Conservation (phyloP, 2,329 filamentous ascomycete genomes). For the Aureobasidium sp. region DNA sequence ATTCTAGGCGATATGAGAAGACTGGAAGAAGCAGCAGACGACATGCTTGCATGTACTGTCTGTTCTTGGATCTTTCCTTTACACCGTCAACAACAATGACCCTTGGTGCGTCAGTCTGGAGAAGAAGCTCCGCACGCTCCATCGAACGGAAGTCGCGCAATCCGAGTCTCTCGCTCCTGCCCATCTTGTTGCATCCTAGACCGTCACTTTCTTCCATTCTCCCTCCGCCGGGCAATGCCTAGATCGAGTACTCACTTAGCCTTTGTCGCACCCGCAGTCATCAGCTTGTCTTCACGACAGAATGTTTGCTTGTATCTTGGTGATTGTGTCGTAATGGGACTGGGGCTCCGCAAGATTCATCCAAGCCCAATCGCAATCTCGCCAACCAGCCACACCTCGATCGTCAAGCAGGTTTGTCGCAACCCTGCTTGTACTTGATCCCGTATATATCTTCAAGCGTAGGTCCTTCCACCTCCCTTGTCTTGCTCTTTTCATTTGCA, state of each 20-base stretch:
- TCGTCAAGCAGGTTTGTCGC: neutral
- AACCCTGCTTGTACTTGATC: neutral
- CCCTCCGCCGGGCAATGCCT: neutral
- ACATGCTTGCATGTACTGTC: constrained; percentile 1
- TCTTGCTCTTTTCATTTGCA: neutral
- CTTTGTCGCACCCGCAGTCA: neutral
- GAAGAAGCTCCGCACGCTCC: constrained; percentile 10
- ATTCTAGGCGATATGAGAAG: neutral
- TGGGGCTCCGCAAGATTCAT: neutral
- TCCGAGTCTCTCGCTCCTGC: neutral
- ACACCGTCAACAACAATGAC: neutral
- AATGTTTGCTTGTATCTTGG: neutral
- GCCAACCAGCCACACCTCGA: constrained; percentile 8
- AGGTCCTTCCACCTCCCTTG: neutral
- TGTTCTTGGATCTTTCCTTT: neutral
- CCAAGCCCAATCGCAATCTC: constrained; percentile 13
- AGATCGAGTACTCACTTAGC: neutral
- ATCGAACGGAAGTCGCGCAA: neutral
- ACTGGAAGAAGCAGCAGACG: neutral
- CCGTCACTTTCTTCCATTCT: neutral
- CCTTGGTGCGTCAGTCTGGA: constrained; percentile 1
- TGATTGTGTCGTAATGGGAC: neutral
- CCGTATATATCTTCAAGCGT: neutral
- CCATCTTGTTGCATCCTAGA: neutral
- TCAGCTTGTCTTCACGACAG: neutral